Evolutionary conservation across 768 basidiomycete species (phyloP).

Genomic region (Russula emetica): DNA sequence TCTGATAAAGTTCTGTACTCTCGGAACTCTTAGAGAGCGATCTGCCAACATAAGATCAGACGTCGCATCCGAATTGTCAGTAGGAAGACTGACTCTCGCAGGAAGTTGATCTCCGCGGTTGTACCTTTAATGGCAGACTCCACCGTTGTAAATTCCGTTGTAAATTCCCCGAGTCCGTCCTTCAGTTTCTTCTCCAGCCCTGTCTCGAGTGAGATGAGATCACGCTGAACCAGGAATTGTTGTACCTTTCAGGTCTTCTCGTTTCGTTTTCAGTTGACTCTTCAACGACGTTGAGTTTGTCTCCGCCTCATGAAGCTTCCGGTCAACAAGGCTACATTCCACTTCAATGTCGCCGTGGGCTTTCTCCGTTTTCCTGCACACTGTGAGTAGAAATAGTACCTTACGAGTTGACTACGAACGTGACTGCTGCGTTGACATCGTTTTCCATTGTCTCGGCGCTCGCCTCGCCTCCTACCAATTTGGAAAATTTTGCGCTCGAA

Average conservation of each 20-base stretch:
- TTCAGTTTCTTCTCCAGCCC: conserved; percentile 49
- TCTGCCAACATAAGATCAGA: conserved; percentile 27
- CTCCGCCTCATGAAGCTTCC: conserved; percentile 59
- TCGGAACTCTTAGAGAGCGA: conserved; percentile 33
- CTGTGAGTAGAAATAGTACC: background rate
- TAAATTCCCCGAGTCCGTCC: conserved; percentile 39
- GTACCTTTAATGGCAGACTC: conserved; percentile 49
- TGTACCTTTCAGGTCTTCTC: conserved; percentile 59
- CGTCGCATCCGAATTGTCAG: conserved; percentile 5
- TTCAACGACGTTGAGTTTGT: conserved; percentile 56
- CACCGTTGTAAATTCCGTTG: conserved; percentile 40
- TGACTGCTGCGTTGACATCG: conserved; percentile 54
- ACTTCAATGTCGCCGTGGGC: conserved; percentile 49
- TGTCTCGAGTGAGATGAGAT: conserved; percentile 29
- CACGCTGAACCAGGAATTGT: conserved; percentile 9
- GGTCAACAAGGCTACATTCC: conserved; percentile 45
- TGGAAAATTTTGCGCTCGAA: conserved; percentile 57
- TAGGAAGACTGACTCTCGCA: conserved; percentile 41
- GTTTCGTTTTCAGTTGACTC: conserved; percentile 56
- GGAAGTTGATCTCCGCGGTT: conserved; percentile 40
- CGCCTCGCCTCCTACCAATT: conserved; percentile 58
- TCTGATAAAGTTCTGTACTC: conserved; percentile 48
- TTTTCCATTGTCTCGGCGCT: conserved; percentile 65
- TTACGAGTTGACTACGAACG: conserved; percentile 41
- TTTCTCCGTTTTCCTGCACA: conserved; percentile 60